Evolutionary conservation across 805 yeast genomes (phyloP).

Genomic region (Candida gorgasii): DNA sequence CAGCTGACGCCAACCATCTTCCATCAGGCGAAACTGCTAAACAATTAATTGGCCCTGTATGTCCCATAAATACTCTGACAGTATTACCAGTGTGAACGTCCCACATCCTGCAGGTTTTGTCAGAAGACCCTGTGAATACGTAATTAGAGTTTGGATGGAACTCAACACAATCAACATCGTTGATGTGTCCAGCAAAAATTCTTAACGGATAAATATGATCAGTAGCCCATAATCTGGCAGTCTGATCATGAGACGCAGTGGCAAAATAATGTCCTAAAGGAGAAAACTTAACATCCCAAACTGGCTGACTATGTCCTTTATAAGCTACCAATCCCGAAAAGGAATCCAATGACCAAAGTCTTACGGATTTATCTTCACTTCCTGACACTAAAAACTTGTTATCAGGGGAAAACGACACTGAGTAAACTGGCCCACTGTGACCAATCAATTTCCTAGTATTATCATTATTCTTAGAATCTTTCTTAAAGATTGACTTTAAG

Average conservation of each 20-base stretch:
- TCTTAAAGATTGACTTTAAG: conserved; percentile 58
- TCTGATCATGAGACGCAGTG: conserved; percentile 97
- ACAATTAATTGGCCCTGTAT: conserved; percentile 82
- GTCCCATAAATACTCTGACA: conserved; percentile 91
- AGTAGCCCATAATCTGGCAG: conserved; percentile 96
- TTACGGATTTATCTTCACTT: conserved; percentile 88
- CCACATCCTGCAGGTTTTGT: conserved; percentile 98
- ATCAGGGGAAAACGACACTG: conserved; percentile 88
- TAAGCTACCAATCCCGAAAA: conserved; percentile 88
- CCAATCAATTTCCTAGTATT: conserved; percentile 70
- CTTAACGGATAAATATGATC: conserved; percentile 96
- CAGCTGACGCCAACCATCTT: conserved; percentile 92
- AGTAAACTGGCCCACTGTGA: conserved; percentile 93
- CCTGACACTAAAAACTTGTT: conserved; percentile 75
- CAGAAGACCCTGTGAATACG: conserved; percentile 92
- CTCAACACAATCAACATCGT: conserved; percentile 91
- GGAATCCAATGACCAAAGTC: conserved; percentile 93
- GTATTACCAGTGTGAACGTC: conserved; percentile 86
- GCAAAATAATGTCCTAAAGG: conserved; percentile 97
- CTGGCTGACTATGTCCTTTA: conserved; percentile 94
- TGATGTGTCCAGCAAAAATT: conserved; percentile 95
- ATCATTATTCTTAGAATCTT: conserved; percentile 50
- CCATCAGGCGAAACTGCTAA: conserved; percentile 96
- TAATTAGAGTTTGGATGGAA: conserved; percentile 97
- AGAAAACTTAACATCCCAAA: conserved; percentile 95